A percentile compares a stretch with the other conserved stretches of the same genome.
Conservation (phyloP, 2,329 filamentous ascomycete genomes). For the Uncinocarpus reesii region DNA sequence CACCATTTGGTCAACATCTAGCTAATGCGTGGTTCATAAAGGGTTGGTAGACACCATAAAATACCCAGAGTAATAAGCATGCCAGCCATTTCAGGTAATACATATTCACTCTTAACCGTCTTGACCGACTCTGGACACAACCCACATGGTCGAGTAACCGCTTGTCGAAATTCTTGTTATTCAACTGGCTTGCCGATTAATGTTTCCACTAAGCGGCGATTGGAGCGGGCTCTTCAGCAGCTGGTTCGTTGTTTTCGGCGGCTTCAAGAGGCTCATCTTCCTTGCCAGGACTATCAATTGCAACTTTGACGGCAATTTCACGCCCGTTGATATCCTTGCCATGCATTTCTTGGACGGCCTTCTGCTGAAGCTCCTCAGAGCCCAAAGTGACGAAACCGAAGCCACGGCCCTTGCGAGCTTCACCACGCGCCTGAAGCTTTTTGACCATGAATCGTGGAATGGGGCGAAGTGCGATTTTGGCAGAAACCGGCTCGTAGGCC, state of each 20-base stretch:
- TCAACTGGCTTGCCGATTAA: no score
- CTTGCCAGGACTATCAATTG: constrained; percentile 98
- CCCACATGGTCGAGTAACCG: constrained; percentile 3
- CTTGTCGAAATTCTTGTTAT: neutral
- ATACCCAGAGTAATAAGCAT: constrained; percentile 11
- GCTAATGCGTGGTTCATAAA: constrained; percentile 1
- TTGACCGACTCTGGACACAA: neutral
- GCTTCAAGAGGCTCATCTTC: constrained; percentile 63
- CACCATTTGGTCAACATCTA: constrained; percentile 9
- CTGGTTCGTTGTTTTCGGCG: constrained; percentile 35
- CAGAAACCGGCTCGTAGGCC: constrained; percentile 81
- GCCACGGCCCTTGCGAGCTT: constrained; percentile 96
- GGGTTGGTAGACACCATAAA: neutral
- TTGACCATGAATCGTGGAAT: constrained; percentile 99
- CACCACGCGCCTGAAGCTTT: constrained; percentile 96
- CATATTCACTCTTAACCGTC: constrained; percentile 12
- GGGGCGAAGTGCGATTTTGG: constrained; percentile 96
- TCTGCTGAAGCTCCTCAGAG: constrained; percentile 91
- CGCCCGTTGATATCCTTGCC: constrained; percentile 98
- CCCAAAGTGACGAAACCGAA: constrained; percentile 96
- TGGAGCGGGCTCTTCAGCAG: constrained; percentile 33
- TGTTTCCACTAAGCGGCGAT: constrained; percentile 26
- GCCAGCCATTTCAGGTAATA: constrained; percentile 10
- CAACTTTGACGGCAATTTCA: constrained; percentile 99
- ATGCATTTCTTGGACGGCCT: constrained; percentile 97